Evolutionary conservation across 352 stramenopile species (phyloP).

Genomic region (Lagenidium giganteum): DNA sequence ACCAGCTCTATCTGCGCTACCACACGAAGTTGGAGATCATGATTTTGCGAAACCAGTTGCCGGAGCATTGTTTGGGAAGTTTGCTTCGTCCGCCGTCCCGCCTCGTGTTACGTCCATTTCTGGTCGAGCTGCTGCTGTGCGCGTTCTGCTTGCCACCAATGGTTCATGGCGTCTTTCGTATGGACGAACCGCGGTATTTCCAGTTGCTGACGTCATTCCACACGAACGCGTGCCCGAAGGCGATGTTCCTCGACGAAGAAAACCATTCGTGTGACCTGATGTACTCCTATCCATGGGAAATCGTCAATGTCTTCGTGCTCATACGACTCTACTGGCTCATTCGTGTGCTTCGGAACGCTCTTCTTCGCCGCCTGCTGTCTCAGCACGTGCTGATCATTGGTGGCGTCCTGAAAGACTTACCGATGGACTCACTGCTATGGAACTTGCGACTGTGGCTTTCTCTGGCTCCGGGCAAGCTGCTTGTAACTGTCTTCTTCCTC

Average conservation of each 20-base stretch:
- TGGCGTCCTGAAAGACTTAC: slow-evolving; percentile 19
- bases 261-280: slow-evolving; percentile 33
- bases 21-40: slow-evolving; percentile 49
- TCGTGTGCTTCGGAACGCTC: slow-evolving; percentile 42
- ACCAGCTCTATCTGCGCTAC: slow-evolving; percentile 45
- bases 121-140: slow-evolving; percentile 38
- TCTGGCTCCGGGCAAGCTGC: slow-evolving; percentile 27
- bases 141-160: slow-evolving; percentile 40
- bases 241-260: slow-evolving; percentile 6
- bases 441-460: slow-evolving; percentile 48
- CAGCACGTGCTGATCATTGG: slow-evolving; percentile 22
- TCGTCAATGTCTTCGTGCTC: slow-evolving; percentile 56
- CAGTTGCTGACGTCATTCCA: not conserved
- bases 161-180: slow-evolving; percentile 31
- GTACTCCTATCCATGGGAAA: slow-evolving; percentile 55
- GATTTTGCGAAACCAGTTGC: slow-evolving; percentile 40
- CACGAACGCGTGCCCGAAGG: slow-evolving; percentile 6
- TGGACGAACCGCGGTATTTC: slow-evolving; percentile 41
- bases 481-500: slow-evolving; percentile 36
- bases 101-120: slow-evolving; percentile 32
- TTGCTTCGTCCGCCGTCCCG: slow-evolving; percentile 16
- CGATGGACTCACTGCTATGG: slow-evolving; percentile 47
- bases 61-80: slow-evolving; percentile 5
- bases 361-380: slow-evolving; percentile 29
- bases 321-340: slow-evolving; percentile 56